These are phyloP conservation scores for Candida jianshihensis DNA, from an alignment of 805 yeast genomes.

Conservation along the genomic window DNA sequence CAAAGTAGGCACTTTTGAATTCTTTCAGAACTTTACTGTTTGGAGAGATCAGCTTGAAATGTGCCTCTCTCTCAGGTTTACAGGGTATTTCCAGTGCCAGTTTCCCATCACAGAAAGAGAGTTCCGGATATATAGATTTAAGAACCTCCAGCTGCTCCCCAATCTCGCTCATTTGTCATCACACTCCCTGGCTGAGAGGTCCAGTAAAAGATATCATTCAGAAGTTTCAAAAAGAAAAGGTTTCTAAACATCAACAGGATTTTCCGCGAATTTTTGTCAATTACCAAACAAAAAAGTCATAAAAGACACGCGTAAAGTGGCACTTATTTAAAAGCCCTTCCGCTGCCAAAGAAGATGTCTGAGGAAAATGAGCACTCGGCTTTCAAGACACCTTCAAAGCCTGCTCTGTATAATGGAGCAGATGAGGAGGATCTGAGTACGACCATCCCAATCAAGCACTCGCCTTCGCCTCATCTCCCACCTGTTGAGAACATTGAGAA, in stretches of 20 bases:
- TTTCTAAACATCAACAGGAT: too few relatives aligned
- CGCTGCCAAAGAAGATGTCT: too few relatives aligned
- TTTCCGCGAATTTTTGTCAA: too few relatives aligned
- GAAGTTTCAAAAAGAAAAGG: too few relatives aligned
- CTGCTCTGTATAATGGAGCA: not conserved
- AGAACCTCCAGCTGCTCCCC: constrained; percentile 36
- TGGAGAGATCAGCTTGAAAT: not conserved
- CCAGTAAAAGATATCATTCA: not conserved
- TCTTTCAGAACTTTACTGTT: not conserved
- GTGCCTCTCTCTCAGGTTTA: constrained; percentile 1
- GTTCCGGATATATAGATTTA: constrained; percentile 36
- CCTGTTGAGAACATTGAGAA: not conserved
- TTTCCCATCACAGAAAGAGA: constrained; percentile 7
- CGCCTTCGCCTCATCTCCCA: not conserved
- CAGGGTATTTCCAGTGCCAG: constrained; percentile 1
- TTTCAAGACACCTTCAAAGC: not conserved
- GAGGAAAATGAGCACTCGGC: not conserved
- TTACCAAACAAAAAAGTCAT: too few relatives aligned
- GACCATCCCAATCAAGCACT: constrained; percentile 2
- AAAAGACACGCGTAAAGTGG: too few relatives aligned
- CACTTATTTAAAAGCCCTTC: too few relatives aligned
- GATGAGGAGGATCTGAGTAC: constrained; percentile 1
- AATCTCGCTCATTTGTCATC: too few relatives aligned
- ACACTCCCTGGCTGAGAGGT: not conserved
- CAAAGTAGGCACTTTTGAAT: not conserved